These are phyloP conservation scores for Syzygium jambos DNA, from an alignment of 345 rosid genomes.

Conservation along the genomic window DNA sequence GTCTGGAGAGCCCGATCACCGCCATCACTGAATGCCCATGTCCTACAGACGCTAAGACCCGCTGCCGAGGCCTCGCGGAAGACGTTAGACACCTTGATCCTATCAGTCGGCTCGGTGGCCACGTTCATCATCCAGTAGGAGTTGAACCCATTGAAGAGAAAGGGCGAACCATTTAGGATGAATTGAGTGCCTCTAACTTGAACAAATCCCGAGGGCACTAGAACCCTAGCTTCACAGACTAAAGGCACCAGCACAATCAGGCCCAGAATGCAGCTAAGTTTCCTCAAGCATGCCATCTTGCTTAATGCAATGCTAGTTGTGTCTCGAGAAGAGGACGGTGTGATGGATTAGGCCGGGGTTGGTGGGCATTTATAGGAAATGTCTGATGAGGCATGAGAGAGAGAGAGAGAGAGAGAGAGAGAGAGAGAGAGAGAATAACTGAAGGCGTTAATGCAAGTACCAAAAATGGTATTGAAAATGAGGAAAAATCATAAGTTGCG, in stretches of 20 bases:
- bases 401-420: not conserved
- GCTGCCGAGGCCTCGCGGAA: conserved; percentile 22
- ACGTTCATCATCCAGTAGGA: conserved; percentile 42
- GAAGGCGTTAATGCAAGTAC: not conserved
- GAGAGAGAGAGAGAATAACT: not conserved
- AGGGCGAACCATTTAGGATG: conserved; percentile 19
- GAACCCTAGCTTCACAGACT: not conserved
- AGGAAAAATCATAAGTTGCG: not conserved
- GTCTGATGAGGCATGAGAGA: not conserved
- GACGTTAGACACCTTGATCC: conserved; percentile 17
- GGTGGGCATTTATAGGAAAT: not conserved
- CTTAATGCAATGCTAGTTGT: not conserved
- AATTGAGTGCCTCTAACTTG: conserved; percentile 21
- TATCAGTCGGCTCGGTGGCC: conserved; percentile 12
- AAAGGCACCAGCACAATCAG: not conserved
- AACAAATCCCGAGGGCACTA: conserved; percentile 11
- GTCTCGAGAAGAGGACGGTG: not conserved
- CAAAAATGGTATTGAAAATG: not conserved
- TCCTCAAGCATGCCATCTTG: conserved; percentile 3
- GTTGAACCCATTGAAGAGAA: conserved; percentile 44
- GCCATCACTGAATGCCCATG: conserved; percentile 49
- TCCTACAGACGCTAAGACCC: conserved; percentile 31
- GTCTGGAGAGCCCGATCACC: conserved; percentile 25
- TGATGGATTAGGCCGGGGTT: not conserved
- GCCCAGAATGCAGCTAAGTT: not conserved